phyloP scores from a whole-genome alignment of 1,139 yeast genomes.

The Scheffersomyces stambukii region DNA sequence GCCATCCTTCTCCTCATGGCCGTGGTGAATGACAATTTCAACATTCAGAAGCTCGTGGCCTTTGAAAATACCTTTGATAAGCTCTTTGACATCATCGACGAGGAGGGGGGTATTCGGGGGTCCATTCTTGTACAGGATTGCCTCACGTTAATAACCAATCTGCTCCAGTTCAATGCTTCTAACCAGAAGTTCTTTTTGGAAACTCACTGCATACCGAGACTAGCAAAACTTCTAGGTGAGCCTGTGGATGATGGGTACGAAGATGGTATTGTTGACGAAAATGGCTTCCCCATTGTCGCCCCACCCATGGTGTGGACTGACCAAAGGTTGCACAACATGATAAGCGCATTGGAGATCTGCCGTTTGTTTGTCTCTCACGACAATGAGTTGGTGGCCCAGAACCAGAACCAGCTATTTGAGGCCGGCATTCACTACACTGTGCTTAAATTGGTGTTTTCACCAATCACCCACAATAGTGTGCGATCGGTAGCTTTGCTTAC shows the following conservation, averaged over 20 bases:
- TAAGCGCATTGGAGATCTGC: conserved; percentile 67
- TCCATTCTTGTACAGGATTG: conserved; percentile 92
- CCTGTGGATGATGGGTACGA: conserved; percentile 35
- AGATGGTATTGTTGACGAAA: conserved; percentile 18
- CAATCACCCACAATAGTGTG: conserved; percentile 55
- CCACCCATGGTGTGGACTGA: conserved; percentile 63
- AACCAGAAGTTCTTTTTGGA: conserved; percentile 89
- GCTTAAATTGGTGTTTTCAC: conserved; percentile 65
- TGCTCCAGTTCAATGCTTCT: conserved; percentile 78
- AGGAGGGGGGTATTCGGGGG: conserved; percentile 88
- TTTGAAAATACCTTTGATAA: conserved; percentile 90
- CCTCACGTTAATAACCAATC: conserved; percentile 65
- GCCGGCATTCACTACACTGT: conserved; percentile 64
- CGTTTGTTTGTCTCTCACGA: conserved; percentile 72
- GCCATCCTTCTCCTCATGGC: conserved; percentile 80
- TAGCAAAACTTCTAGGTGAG: conserved; percentile 60
- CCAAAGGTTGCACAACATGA: conserved; percentile 64
- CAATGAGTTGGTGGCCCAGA: conserved; percentile 55
- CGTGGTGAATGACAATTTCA: conserved; percentile 75
- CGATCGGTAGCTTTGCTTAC: conserved; percentile 68
- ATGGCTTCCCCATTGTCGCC: conserved; percentile 12
- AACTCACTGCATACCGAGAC: conserved; percentile 68
- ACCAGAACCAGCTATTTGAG: conserved; percentile 61
- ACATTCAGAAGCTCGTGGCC: conserved; percentile 89
- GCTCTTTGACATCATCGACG: conserved; percentile 69